Evolutionary conservation across 2,329 filamentous ascomycete species (phyloP), one percentile per base, ranked within the genome.

Genomic region (Setomelanomma holmii): DNA sequence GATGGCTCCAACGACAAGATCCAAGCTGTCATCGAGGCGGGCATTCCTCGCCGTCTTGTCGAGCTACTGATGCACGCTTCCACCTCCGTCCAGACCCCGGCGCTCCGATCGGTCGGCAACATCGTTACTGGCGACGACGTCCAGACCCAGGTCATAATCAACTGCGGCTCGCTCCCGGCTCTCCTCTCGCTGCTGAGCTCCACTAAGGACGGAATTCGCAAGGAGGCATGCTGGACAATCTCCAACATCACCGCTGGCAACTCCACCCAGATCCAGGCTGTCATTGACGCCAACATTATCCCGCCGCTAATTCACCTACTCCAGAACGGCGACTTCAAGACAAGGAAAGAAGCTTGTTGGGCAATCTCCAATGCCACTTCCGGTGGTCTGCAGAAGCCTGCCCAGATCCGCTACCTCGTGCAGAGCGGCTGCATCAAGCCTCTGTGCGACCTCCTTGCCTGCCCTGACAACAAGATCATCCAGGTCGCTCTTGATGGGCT

Each of bases 391-490:
- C 95, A 99, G 80, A 99, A 98, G 84, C 95, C 95, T 1, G 95
- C 98, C 53, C 95, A 99, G 81, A 99, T 99, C 68, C 88, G 95
- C 64, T 98, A 96, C 76, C 84, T 99, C 38, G 95, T 99, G 24
- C 79, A 86, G 30, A 90, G 95, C 78, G 95, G 95, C 61, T 97
- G 93, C 82, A 98, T 99, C 80, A 96, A 93, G 80, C 95, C 95
- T 4, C 84, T 99, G 27, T 99, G 95, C 76, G 95, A 99, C 71
- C 86, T 99, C 21, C 86, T 99, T 51, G 87, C 86, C 34, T 99
- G 95, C 83, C 96, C 96, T 23, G 95, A 99, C 78, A 99, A 99
- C 82, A 99, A 99, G 86, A 99, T 99, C 75, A 99, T 99, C 68
- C 95, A 99, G 79, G 95, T 99, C 63, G 95, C 95, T 60, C 86